Base-by-base conservation (phyloP, 2,329 filamentous ascomycete species). In the Nothomitra cinnamomea region DNA sequence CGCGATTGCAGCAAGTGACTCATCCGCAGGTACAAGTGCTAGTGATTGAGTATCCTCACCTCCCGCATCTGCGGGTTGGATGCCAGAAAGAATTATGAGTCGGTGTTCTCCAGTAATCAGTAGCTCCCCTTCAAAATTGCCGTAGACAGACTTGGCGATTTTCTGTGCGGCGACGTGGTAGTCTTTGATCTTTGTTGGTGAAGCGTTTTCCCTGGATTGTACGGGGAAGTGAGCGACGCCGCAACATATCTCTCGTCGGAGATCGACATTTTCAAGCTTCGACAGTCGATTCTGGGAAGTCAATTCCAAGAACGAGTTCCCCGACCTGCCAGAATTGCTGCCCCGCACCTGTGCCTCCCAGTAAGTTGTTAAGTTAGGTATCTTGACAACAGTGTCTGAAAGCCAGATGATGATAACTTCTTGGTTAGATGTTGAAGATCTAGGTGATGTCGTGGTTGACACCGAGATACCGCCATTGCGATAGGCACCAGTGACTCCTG, bases 81-180 rank as follows among this genome's bases (percentile, higher is more conserved):
- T 63, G 1, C 64, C 62, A 43, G 56, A 61, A 24, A 67, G 58
- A 24, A 73, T 66, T 55, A 73, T 63, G 22, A 72, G 60, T 25
- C 70, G 66, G 57, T 72, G 67, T 55, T 72, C 72, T 1, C 65
- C 64, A 5, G 67, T 63, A 21, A 74, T 61, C 6, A 73, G 60
- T 2, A 69, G 56, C 55, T 74, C 70, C 45, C 70, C 40, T 41
- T 21, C 25, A 19, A 52, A 52, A 17, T 36, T 38, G 19, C n/a
- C 17, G 21, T 19, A n/a, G 10, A 19, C 22, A 21, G 19, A 48
- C 15, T 65, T 36, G 67, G 65, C 3, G 67, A 49, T 66, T 21
- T 69, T 70, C 64, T 71, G 69, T 25, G 67, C 64, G 2, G 69
- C 63, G 15, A 63, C 69, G 19, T 66, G 63, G 62, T n/a, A 63